phyloP scores from a whole-genome alignment of 148 eudicot species.

The Silene conica region DNA sequence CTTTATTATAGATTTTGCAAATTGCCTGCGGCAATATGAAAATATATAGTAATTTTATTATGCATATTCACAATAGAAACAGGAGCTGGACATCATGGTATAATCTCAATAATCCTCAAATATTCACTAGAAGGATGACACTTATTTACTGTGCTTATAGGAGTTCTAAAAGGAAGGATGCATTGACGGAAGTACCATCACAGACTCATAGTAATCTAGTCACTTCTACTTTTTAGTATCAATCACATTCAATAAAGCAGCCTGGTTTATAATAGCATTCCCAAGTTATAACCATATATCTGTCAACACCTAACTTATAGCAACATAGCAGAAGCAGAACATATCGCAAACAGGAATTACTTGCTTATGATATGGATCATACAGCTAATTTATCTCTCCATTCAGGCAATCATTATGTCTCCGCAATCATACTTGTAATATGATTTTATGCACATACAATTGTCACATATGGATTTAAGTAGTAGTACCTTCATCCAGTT shows the following conservation, averaged over 20 bases:
- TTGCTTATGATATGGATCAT: background rate
- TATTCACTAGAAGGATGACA: background rate
- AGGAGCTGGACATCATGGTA: background rate
- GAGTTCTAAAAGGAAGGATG: background rate
- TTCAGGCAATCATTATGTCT: background rate
- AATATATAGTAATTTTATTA: background rate
- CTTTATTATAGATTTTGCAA: slow-evolving; percentile 60
- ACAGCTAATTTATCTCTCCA: background rate
- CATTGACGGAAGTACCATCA: background rate
- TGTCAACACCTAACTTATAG: too few species aligned
- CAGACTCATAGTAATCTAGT: background rate
- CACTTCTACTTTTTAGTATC: background rate
- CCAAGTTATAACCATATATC: background rate
- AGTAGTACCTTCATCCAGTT: slow-evolving; percentile 77
- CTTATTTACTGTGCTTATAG: background rate
- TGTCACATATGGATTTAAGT: background rate
- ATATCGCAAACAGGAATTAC: background rate
- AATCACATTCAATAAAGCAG: background rate
- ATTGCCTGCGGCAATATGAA: slow-evolving; percentile 53
- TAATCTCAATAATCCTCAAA: background rate
- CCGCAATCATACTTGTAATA: background rate
- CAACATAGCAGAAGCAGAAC: too few species aligned
- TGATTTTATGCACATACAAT: background rate
- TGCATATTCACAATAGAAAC: background rate
- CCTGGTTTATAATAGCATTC: background rate